These are phyloP conservation scores for Starmerella lactis-condensi DNA, from an alignment of 805 yeast genomes.

Conservation along the genomic window DNA sequence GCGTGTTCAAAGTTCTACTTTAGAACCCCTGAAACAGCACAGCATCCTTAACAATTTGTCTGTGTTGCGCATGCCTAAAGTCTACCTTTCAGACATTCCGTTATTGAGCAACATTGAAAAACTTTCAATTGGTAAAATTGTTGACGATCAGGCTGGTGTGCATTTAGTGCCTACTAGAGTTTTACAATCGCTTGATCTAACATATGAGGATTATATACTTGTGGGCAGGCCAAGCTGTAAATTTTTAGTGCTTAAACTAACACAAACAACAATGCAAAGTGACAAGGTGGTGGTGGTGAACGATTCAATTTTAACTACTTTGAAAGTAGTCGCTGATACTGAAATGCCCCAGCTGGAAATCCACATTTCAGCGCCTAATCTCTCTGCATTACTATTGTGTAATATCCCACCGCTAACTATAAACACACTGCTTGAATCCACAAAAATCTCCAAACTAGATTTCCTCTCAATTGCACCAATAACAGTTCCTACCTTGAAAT, in stretches of 20 bases:
- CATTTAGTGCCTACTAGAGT: not conserved
- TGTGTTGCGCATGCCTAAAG: too few relatives aligned
- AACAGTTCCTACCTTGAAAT: slow-evolving; percentile 11
- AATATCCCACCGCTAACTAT: slow-evolving; percentile 11
- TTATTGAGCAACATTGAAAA: too few relatives aligned
- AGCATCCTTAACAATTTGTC: too few relatives aligned
- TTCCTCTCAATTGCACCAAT: slow-evolving; percentile 14
- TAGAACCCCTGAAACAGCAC: too few relatives aligned
- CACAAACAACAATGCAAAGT: too few relatives aligned
- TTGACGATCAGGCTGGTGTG: slow-evolving; percentile 5
- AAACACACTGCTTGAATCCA: slow-evolving; percentile 3
- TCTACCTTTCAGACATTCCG: too few relatives aligned
- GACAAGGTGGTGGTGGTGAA: slow-evolving; percentile 3
- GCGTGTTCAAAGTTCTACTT: too few relatives aligned
- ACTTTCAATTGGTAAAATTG: slow-evolving; percentile 4
- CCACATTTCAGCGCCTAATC: slow-evolving; percentile 8
- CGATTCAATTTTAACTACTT: slow-evolving; percentile 7
- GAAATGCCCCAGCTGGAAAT: slow-evolving; percentile 9
- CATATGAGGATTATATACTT: slow-evolving; percentile 5
- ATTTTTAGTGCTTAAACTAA: slow-evolving; percentile 11
- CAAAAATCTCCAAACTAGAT: slow-evolving; percentile 8
- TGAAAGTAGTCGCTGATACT: slow-evolving; percentile 9
- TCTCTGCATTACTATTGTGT: slow-evolving; percentile 11
- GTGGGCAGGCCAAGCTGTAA: slow-evolving; percentile 7
- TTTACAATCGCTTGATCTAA: slow-evolving; percentile 2